Evolutionary conservation across 352 stramenopile species (phyloP).

Genomic region (Blastocystis sp.): DNA sequence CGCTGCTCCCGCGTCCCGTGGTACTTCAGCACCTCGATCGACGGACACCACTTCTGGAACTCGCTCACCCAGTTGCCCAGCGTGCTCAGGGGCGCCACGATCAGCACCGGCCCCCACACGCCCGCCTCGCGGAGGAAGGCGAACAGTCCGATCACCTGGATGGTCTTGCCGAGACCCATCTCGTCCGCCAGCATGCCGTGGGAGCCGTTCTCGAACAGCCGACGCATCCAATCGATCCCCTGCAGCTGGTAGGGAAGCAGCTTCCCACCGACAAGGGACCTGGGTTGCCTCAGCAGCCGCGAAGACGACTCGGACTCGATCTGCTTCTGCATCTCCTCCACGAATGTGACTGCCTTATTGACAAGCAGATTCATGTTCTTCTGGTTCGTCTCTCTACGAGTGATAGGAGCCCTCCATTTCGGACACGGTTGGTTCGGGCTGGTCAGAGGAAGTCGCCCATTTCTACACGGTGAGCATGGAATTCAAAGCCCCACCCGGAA

Average conservation of each 20-base stretch:
- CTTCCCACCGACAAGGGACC: conserved; percentile 73
- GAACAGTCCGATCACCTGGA: conserved; percentile 87
- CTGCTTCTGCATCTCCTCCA: conserved; percentile 64
- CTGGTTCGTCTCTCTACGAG: conserved; percentile 55
- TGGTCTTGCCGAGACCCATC: conserved; percentile 92
- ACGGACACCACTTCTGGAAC: conserved; percentile 89
- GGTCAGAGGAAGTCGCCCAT: conserved; percentile 1
- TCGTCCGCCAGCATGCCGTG: conserved; percentile 90
- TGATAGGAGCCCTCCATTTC: neutral
- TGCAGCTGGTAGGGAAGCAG: conserved; percentile 87
- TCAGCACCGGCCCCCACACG: conserved; percentile 91
- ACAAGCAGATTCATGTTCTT: conserved; percentile 56
- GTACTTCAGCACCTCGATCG: conserved; percentile 89
- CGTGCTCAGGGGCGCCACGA: conserved; percentile 95
- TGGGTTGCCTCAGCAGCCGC: conserved; percentile 23
- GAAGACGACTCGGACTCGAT: conserved; percentile 1
- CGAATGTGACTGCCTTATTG: conserved; percentile 67
- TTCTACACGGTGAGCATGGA: conserved; percentile 17
- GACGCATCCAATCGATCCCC: conserved; percentile 95
- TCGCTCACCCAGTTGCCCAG: conserved; percentile 97
- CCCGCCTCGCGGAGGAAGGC: conserved; percentile 87
- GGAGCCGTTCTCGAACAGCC: conserved; percentile 92
- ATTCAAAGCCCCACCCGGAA: conserved; percentile 31
- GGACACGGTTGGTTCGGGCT: conserved; percentile 7
- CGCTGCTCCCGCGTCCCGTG: conserved; percentile 90